These are phyloP conservation scores for Penicillium sp. DNA, from an alignment of 2,329 filamentous ascomycete genomes.

Conservation along the genomic window DNA sequence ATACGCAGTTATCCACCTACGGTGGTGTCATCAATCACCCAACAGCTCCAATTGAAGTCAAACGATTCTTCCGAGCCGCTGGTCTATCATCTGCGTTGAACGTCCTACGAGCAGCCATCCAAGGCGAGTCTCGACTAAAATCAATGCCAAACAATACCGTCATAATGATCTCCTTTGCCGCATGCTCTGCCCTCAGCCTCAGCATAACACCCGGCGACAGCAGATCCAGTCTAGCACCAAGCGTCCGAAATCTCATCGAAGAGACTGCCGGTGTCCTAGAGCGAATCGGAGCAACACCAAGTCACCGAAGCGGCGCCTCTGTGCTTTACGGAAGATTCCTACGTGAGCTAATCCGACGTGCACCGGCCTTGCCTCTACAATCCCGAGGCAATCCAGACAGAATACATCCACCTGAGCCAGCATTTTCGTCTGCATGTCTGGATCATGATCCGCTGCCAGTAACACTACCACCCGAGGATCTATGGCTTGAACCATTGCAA, in stretches of 20 bases:
- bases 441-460: constrained; percentile 11
- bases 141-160: constrained; percentile 78
- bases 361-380: constrained; percentile 24
- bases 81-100: constrained; percentile 71
- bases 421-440: constrained; percentile 12
- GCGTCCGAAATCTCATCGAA: constrained; percentile 63
- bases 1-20: constrained; percentile 72
- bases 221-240: constrained; percentile 58
- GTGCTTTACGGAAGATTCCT: constrained; percentile 58
- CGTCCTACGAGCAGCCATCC: constrained; percentile 70
- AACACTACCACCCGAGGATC: constrained; percentile 28
- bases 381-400: constrained; percentile 3
- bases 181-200: constrained; percentile 65
- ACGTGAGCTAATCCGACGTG: constrained; percentile 48
- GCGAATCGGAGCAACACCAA: constrained; percentile 63
- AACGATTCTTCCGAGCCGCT: constrained; percentile 69
- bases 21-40: constrained; percentile 72
- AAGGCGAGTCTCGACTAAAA: constrained; percentile 66
- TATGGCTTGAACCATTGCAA: constrained; percentile 55
- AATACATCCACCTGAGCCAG: constrained; percentile 12
- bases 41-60: constrained; percentile 67
- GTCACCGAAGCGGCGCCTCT: constrained; percentile 66
- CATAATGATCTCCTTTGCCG: constrained; percentile 75
- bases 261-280: constrained; percentile 68
- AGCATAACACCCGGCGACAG: constrained; percentile 58